Conservation (phyloP, 177 flowering plant species). For the Tripterygium wilfordii region DNA sequence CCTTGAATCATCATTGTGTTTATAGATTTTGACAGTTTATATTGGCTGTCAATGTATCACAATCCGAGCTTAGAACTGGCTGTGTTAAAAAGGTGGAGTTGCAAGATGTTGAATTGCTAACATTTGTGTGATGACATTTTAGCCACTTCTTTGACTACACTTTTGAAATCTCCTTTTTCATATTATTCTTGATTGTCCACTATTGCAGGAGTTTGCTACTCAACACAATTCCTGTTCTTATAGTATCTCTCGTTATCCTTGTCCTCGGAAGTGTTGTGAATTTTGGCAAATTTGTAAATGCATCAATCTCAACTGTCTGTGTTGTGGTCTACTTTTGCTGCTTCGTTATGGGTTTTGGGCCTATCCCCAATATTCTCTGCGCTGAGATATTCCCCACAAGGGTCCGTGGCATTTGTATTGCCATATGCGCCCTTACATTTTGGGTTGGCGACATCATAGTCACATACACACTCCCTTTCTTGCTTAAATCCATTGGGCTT, state of each 20-base stretch:
- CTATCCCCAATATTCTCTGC: constrained; percentile 87
- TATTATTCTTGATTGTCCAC: neutral
- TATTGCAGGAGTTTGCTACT: constrained; percentile 69
- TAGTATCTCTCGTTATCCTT: constrained; percentile 48
- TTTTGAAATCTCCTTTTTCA: neutral
- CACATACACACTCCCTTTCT: constrained; percentile 75
- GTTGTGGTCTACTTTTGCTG: constrained; percentile 75
- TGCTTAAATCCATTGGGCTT: constrained; percentile 72
- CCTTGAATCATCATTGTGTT: no score
- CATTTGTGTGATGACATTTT: no score
- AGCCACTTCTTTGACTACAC: neutral
- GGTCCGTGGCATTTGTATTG: constrained; percentile 89
- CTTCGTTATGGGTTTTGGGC: constrained; percentile 91
- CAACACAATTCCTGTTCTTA: constrained; percentile 62
- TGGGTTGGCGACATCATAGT: constrained; percentile 91
- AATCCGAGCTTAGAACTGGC: no score
- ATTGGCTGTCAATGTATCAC: no score
- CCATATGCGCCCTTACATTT: constrained; percentile 72
- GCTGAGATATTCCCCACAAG: constrained; percentile 91
- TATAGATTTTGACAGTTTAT: no score
- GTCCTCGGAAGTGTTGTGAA: constrained; percentile 42
- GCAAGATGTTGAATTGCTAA: no score
- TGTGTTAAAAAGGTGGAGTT: no score
- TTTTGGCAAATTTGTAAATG: constrained; percentile 47
- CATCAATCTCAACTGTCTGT: constrained; percentile 63